Evolutionary conservation across 1,139 yeast genomes (phyloP).

Genomic region (Candida labiduridarum): DNA sequence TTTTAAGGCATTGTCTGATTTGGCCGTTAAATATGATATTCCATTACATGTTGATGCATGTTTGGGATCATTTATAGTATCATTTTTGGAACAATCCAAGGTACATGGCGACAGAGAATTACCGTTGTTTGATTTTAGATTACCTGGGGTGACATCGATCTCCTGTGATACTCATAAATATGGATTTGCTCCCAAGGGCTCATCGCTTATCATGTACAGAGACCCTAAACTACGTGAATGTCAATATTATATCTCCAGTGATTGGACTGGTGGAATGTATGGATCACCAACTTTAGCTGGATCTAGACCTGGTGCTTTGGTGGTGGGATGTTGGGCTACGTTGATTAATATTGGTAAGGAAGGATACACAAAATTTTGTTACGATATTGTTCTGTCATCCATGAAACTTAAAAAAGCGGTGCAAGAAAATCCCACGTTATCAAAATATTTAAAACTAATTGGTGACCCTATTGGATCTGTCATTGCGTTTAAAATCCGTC

Average conservation of each 20-base stretch:
- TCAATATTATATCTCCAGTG: constrained; percentile 82
- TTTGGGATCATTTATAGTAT: constrained; percentile 86
- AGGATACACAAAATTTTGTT: constrained; percentile 73
- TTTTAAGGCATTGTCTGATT: constrained; percentile 66
- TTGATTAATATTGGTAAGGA: constrained; percentile 74
- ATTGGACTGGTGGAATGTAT: constrained; percentile 94
- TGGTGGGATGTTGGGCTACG: constrained; percentile 98
- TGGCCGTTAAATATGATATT: constrained; percentile 65
- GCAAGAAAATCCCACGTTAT: constrained; percentile 43
- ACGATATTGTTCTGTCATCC: constrained; percentile 67
- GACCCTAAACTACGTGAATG: constrained; percentile 62
- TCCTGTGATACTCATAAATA: constrained; percentile 98
- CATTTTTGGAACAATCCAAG: constrained; percentile 72
- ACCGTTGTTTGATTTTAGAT: constrained; percentile 81
- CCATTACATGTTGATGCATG: constrained; percentile 97
- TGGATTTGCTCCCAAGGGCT: constrained; percentile 98
- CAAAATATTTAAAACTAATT: constrained; percentile 49
- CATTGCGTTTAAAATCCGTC: constrained; percentile 64
- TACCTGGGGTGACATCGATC: constrained; percentile 95
- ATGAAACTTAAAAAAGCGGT: constrained; percentile 57
- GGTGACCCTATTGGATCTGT: constrained; percentile 90
- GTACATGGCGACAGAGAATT: constrained; percentile 45
- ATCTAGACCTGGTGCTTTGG: constrained; percentile 93
- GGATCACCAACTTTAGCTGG: constrained; percentile 98
- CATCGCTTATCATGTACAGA: constrained; percentile 90